phyloP scores from a whole-genome alignment of 371 early-diverging fungal species.

The Rhizopus stolonifer region DNA sequence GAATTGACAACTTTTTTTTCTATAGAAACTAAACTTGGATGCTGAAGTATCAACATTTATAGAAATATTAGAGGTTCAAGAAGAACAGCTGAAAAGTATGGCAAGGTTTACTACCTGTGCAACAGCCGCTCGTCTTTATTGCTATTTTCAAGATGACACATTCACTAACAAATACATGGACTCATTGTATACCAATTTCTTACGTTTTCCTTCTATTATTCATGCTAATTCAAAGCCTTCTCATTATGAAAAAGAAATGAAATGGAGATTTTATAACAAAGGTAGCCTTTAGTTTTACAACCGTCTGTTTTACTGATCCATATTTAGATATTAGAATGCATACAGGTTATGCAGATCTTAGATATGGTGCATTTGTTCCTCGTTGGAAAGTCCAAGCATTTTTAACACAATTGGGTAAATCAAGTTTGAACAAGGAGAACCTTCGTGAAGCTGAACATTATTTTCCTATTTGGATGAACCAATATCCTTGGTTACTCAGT shows the following conservation, averaged over 20 bases:
- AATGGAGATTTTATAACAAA: constrained; percentile 49
- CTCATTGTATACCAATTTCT: constrained; percentile 60
- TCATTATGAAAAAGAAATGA: constrained; percentile 54
- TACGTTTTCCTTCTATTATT: constrained; percentile 54
- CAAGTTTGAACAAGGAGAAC: constrained; percentile 49
- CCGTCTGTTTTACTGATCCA: too few relatives aligned
- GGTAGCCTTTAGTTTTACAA: too few relatives aligned
- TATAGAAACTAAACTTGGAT: constrained; percentile 13
- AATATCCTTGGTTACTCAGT: constrained; percentile 62
- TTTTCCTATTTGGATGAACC: constrained; percentile 67
- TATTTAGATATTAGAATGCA: constrained; percentile 54
- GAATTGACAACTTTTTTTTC: not conserved
- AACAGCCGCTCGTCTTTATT: constrained; percentile 54
- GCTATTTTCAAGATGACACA: constrained; percentile 66
- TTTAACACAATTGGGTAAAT: constrained; percentile 55
- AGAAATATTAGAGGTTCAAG: constrained; percentile 41
- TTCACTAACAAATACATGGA: constrained; percentile 59
- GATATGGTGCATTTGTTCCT: constrained; percentile 58
- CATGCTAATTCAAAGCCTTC: constrained; percentile 61
- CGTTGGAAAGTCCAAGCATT: constrained; percentile 48
- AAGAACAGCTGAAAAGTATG: constrained; percentile 53
- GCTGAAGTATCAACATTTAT: constrained; percentile 18
- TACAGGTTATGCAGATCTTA: constrained; percentile 62
- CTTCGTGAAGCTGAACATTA: constrained; percentile 57
- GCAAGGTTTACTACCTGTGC: constrained; percentile 63